Percentiles rank a stretch among this genome's conserved stretches.
Conservation (phyloP, 352 stramenopile species). For the Blastocystis sp. region DNA sequence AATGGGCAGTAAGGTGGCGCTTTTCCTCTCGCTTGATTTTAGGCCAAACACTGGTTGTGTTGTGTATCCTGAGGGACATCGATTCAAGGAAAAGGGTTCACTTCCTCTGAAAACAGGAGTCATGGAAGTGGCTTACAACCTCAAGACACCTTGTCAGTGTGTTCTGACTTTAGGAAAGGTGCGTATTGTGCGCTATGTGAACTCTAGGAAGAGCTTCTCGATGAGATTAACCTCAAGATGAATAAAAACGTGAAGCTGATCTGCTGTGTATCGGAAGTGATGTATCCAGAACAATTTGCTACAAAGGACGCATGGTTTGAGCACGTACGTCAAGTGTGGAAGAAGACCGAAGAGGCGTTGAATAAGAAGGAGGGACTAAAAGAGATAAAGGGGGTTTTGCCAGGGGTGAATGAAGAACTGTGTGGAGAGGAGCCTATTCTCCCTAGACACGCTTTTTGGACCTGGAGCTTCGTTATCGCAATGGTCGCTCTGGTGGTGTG, state of each 20-base stretch:
- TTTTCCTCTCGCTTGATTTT: background rate
- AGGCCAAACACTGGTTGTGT: constrained; percentile 34
- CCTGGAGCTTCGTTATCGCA: background rate
- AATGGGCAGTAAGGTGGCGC: constrained; percentile 8
- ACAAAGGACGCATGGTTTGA: constrained; percentile 57
- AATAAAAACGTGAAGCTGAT: background rate
- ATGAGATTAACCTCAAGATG: constrained; percentile 56
- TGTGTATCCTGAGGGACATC: constrained; percentile 57
- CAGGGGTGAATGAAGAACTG: background rate
- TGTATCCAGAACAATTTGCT: constrained; percentile 27
- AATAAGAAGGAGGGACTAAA: constrained; percentile 54
- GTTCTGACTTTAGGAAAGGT: constrained; percentile 45
- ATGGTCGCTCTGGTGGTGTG: background rate
- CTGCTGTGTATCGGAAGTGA: constrained; percentile 26
- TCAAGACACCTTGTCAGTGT: constrained; percentile 19
- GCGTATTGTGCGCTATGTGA: background rate
- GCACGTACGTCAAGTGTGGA: background rate
- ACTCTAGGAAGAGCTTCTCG: constrained; percentile 29
- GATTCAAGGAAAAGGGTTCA: constrained; percentile 31
- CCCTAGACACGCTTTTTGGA: background rate
- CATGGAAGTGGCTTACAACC: constrained; percentile 54
- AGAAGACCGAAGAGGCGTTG: constrained; percentile 19
- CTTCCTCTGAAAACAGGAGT: constrained; percentile 55
- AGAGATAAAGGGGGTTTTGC: background rate
- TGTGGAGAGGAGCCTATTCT: constrained; percentile 12